Percentiles rank a stretch among this genome's conserved stretches.
Evolutionary conservation across 2,329 filamentous ascomycete genomes (phyloP).

Genomic region (Trichoderma simmonsii): DNA sequence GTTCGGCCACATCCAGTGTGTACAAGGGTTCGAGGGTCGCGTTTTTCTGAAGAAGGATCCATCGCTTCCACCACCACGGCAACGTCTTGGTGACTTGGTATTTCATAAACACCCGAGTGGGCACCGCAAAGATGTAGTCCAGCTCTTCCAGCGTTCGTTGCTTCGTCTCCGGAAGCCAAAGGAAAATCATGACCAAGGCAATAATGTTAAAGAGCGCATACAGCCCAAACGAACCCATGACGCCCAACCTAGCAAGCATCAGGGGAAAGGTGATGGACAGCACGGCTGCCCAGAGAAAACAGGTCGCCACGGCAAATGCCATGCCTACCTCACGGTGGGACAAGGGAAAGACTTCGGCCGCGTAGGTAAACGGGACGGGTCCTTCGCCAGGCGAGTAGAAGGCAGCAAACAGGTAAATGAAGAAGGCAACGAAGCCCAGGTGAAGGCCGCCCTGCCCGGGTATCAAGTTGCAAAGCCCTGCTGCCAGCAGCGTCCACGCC

Average conservation of each 20-base stretch:
- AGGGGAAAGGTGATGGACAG: conserved; percentile 62
- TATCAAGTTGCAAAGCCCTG: conserved; percentile 51
- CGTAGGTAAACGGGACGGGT: conserved; percentile 65
- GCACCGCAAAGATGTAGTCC: conserved; percentile 60
- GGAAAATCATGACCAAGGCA: conserved; percentile 54
- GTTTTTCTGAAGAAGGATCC: conserved; percentile 49
- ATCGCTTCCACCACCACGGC: conserved; percentile 60
- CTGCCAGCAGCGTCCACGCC: conserved; percentile 40
- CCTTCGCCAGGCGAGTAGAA: conserved; percentile 57
- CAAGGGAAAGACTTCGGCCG: conserved; percentile 67
- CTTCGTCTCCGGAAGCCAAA: conserved; percentile 59
- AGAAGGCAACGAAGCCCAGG: conserved; percentile 50
- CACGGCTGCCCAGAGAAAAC: conserved; percentile 58
- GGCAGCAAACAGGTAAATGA: conserved; percentile 54
- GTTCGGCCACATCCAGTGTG: conserved; percentile 37
- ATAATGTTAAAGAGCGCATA: conserved; percentile 56
- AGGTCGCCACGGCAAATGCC: conserved; percentile 66
- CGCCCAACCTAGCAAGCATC: conserved; percentile 45
- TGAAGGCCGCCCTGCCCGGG: conserved; percentile 35
- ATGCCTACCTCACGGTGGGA: conserved; percentile 70
- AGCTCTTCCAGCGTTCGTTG: conserved; percentile 52
- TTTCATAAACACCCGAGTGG: conserved; percentile 52
- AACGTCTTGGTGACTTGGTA: conserved; percentile 56
- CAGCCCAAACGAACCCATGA: conserved; percentile 51
- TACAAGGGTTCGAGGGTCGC: conserved; percentile 43